Conservation (phyloP, 495 filamentous ascomycete species). For the Neurospora sp. region DNA sequence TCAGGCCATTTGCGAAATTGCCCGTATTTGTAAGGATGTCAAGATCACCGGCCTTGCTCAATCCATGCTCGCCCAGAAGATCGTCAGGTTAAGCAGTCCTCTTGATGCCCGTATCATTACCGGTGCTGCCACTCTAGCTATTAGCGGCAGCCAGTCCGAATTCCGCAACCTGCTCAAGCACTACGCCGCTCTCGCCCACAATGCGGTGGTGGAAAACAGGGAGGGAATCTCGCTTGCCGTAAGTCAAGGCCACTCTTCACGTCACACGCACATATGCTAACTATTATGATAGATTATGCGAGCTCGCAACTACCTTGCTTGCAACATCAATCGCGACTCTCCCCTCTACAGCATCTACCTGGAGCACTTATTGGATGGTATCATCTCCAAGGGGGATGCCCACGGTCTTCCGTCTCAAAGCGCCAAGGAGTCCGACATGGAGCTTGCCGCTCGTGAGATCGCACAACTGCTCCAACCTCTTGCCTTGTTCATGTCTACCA, state of each 20-base stretch:
- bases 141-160: slow-evolving; percentile 63
- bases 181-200: slow-evolving; percentile 60
- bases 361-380: slow-evolving; percentile 71
- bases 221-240: slow-evolving; percentile 50
- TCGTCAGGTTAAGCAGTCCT: slow-evolving; percentile 64
- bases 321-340: slow-evolving; percentile 53
- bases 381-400: slow-evolving; percentile 81
- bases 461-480: slow-evolving; percentile 72
- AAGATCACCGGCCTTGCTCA: slow-evolving; percentile 93
- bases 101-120: slow-evolving; percentile 77
- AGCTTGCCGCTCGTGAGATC: slow-evolving; percentile 76
- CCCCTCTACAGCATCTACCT: slow-evolving; percentile 69
- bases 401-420: slow-evolving; percentile 38
- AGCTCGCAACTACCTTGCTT: slow-evolving; percentile 70
- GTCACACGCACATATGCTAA: slow-evolving; percentile 9
- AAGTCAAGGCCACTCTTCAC: slow-evolving; percentile 26
- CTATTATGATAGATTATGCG: slow-evolving; percentile 43
- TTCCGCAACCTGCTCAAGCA: slow-evolving; percentile 78
- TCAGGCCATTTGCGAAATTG: slow-evolving; percentile 81
- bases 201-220: slow-evolving; percentile 58
- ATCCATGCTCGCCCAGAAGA: slow-evolving; percentile 89
- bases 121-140: slow-evolving; percentile 67
- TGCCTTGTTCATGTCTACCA: slow-evolving; percentile 58
- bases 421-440: slow-evolving; percentile 58
- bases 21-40: slow-evolving; percentile 67